Evolutionary conservation across 257 asterid genomes (phyloP).

Genomic region (Schizonepeta tenuifolia): DNA sequence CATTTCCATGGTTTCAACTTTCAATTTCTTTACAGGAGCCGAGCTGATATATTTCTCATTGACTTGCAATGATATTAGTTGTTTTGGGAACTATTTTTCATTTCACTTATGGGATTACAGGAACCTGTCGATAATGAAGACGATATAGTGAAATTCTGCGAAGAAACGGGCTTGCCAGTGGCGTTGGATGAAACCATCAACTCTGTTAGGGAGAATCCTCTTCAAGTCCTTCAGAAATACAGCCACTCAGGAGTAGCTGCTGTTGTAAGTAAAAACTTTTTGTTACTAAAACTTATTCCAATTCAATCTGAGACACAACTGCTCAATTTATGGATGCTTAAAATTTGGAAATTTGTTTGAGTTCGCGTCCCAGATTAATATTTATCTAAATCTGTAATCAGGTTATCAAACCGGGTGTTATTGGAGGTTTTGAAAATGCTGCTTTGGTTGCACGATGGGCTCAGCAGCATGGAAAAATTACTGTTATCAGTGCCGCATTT

Average conservation of each 20-base stretch:
- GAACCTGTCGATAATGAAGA: slow-evolving; percentile 82
- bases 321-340: slow-evolving; percentile 10
- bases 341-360: not conserved
- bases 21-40: not conserved
- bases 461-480: slow-evolving; percentile 77
- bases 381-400: slow-evolving; percentile 27
- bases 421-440: slow-evolving; percentile 94
- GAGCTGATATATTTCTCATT: not conserved
- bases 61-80: not conserved
- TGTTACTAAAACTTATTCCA: slow-evolving; percentile 11
- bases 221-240: slow-evolving; percentile 63
- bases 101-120: slow-evolving; percentile 49
- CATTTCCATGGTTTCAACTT: not conserved
- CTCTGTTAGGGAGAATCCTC: slow-evolving; percentile 50
- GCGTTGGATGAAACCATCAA: slow-evolving; percentile 93
- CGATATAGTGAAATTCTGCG: slow-evolving; percentile 77
- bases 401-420: slow-evolving; percentile 93
- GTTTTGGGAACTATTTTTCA: not conserved
- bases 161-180: slow-evolving; percentile 86
- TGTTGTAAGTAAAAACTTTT: slow-evolving; percentile 51
- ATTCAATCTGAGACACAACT: not conserved
- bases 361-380: slow-evolving; percentile 3
- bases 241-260: slow-evolving; percentile 77
- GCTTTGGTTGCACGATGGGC: slow-evolving; percentile 91
- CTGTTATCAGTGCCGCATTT: slow-evolving; percentile 88